Base-by-base conservation (phyloP, 2,329 filamentous ascomycete genomes). In the Hypoxylon sp. region DNA sequence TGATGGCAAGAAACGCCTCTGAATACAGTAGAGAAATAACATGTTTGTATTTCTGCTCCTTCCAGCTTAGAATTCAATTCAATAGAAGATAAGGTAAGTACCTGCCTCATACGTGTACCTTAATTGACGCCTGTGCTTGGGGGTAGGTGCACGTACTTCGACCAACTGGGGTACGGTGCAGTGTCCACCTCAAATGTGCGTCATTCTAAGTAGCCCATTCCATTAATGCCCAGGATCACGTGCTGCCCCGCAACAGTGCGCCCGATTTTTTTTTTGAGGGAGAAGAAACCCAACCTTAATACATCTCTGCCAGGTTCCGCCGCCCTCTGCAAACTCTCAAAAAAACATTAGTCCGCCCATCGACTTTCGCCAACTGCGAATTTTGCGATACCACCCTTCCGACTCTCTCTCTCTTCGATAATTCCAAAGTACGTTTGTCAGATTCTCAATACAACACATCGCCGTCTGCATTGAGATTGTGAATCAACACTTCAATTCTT, bases 161-260 rank as follows among this genome's bases (percentile, higher is more conserved):
- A 17, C 13, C 11, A 14, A 22, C 50, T 26, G 13, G 57, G 47
- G 19, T 42, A 29, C 17, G 33, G 33, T 17, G 8, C 17, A 37
- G 24, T 44, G 48, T 46, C 57, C 56, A 65, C 53, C 14, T 65
- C 53, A 63, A 69, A 57, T 66, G 62, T 72, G 67, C 70, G 67
- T 72, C 70, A 71, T 71, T 47, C 42, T 56, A 35, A 35, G 52
- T 64, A 35, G 33, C 58, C 42, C 58, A 70, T 70, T 68, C 66
- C 55, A 64, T 67, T 69, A 57, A 66, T 67, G 65, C 66, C 63
- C 61, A 67, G 66, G 53, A 63, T 76, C 75, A 76, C 75, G 75
- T 76, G 75, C 67, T 71, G 73, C 75, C 75, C 75, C 75, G 75
- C 75, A 75, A 75, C 75, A 63, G 74, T 72, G 67, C 68, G 71